phyloP scores from a whole-genome alignment of 306 rosid species.

The Dalbergia cultrata region DNA sequence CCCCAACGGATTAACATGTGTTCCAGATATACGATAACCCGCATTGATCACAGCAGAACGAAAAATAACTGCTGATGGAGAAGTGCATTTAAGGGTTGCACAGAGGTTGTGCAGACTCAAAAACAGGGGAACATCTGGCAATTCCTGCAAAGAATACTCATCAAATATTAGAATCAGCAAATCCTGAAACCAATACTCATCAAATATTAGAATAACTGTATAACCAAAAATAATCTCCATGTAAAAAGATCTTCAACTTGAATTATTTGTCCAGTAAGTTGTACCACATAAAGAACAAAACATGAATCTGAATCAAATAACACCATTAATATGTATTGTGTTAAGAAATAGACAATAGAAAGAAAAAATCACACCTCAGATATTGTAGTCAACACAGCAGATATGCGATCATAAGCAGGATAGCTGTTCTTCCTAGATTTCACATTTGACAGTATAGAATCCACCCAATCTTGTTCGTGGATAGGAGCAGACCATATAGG shows the following conservation, averaged over 20 bases:
- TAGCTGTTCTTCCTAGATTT: slow-evolving; percentile 76
- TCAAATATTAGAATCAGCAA: slow-evolving; percentile 28
- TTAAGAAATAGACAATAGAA: slow-evolving; percentile 1
- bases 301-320: slow-evolving; percentile 18
- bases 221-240: neutral
- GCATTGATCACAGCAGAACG: slow-evolving; percentile 98
- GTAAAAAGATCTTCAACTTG: neutral
- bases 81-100: slow-evolving; percentile 96
- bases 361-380: slow-evolving; percentile 70
- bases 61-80: slow-evolving; percentile 91
- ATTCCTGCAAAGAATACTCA: slow-evolving; percentile 61
- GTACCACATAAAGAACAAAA: neutral
- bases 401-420: slow-evolving; percentile 91
- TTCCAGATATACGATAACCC: slow-evolving; percentile 90
- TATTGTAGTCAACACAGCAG: slow-evolving; percentile 85
- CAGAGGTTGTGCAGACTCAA: slow-evolving; percentile 94
- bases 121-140: slow-evolving; percentile 92
- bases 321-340: neutral
- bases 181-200: slow-evolving; percentile 65
- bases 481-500: slow-evolving; percentile 98
- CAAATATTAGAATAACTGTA: neutral
- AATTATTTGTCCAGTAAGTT: slow-evolving; percentile 3
- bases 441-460: slow-evolving; percentile 76
- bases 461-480: slow-evolving; percentile 95
- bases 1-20: slow-evolving; percentile 94